Base-by-base conservation (phyloP, 495 filamentous ascomycete species). In the Lentithecium fluviatile region DNA sequence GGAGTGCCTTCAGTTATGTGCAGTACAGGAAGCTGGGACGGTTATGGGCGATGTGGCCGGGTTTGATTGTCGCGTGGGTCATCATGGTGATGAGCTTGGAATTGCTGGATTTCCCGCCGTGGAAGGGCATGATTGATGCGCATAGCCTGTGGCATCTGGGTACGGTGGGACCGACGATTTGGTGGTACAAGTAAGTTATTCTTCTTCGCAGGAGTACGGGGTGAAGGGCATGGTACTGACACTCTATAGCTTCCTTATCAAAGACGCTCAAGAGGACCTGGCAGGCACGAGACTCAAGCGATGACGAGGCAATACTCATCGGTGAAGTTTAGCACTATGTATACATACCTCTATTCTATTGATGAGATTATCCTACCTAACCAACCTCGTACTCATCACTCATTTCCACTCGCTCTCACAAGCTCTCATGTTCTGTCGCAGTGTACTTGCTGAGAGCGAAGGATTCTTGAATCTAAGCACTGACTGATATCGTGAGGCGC, bases 131-230 rank as follows among this genome's bases (percentile, higher is more conserved):
- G 68, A 70, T 98, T 38, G 94, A 98, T 81, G 94, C 94, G 19
- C 94, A 98, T 80, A 91, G 89, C 65, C 74, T 98, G 58, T 98
- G 94, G 94, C 94, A 98, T 82, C 71, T 94, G 58, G 90, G 89
- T 37, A 98, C 94, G 1, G 91, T 98, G 46, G 81, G 82, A 50
- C 94, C 94, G 26, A 89, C 91, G 6, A 78, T 93, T 38, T 84
- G 93, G 82, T 97, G 90, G 88, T 98, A 98, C 71, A 88, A 88
- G 94, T 97, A 76, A 82, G 92, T 85, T 23, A 12, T 23, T 43
- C 4, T 15, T 13, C 40, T 32, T 32, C 40, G 19, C 19, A 43
- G 40, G 15, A n/a, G 40, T 6, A 20, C 12, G 7, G 32, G 42
- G 20, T 17, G 7, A 59, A 47, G 19, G 36, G 12, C 10, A 19